Conservation (phyloP, 2,329 filamentous ascomycete species). For the Ophiostoma sp. region DNA sequence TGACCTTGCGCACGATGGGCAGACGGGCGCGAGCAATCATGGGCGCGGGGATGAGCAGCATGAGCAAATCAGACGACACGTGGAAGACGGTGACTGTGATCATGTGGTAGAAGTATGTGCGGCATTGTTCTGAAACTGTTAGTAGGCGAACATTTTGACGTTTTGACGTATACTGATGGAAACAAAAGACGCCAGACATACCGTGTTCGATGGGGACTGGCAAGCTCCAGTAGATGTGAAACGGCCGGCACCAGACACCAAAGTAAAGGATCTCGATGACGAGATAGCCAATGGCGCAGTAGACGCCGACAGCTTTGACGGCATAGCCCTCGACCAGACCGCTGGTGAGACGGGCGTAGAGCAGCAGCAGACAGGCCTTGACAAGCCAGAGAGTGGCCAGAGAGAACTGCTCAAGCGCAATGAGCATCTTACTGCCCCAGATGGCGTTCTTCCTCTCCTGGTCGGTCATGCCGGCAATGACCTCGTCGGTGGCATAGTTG, state of each 20-base stretch:
- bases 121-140: conserved; percentile 37
- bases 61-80: conserved; percentile 42
- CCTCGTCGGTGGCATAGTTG: conserved; percentile 40
- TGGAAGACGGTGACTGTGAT: conserved; percentile 46
- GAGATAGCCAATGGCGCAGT: conserved; percentile 27
- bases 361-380: conserved; percentile 48
- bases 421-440: conserved; percentile 50
- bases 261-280: conserved; percentile 28
- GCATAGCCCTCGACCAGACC: conserved; percentile 23
- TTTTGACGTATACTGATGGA: background rate
- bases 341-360: conserved; percentile 50
- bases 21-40: conserved; percentile 41
- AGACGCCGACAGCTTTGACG: conserved; percentile 39
- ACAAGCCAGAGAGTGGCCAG: conserved; percentile 48
- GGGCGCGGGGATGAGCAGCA: conserved; percentile 44
- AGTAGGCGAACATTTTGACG: conserved; percentile 11
- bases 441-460: conserved; percentile 40
- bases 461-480: conserved; percentile 41
- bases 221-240: conserved; percentile 48
- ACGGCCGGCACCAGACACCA: conserved; percentile 50
- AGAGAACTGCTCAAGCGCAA: conserved; percentile 50
- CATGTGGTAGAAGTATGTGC: conserved; percentile 44
- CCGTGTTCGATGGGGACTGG: conserved; percentile 36
- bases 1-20: conserved; percentile 40
- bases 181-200: conserved; percentile 24